Evolutionary conservation across 768 basidiomycete genomes (phyloP), one percentile per base, ranked within the genome.

Genomic region (Sarcodon aspratus): DNA sequence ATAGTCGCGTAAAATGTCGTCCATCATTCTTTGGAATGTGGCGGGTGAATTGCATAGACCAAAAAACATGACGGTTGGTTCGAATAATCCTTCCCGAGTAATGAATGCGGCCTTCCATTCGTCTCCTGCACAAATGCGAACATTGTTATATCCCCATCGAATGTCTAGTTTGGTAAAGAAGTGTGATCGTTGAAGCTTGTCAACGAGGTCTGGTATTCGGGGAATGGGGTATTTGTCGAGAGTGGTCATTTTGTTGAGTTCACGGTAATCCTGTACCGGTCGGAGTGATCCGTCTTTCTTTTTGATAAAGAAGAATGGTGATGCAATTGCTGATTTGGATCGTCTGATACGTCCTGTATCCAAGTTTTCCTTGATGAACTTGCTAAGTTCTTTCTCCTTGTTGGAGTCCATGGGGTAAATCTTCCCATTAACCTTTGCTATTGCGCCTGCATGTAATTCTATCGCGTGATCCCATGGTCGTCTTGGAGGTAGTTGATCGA

Each of bases 91-190:
- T 7, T 52, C 50, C 9, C 59, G 53, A 0, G 65, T 69, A 3
- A 55, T 34, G 50, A 77, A 66, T 13, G 60, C 65, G 3, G 62
- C 68, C 50, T 69, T 73, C 62, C 59, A 65, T 53, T 71, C 59
- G 50, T 73, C 61, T 3, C 69, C 70, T 40, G 64, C 59, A 13
- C 59, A 59, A 45, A 74, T 64, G 6, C 58, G 50, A 11, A 67
- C 45, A 11, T 60, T 63, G 38, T 68, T 61, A 51, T 63, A 69
- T 1, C 57, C 64, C 44, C 50, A 50, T 11, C 27, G 50, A 32
- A 50, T 32, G 31, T 50, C 50, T 32, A 50, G n/a, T 46, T 58
- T 61, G 31, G 58, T 62, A 53, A 59, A 63, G 48, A 42, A 46
- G n/a, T 47, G 40, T 4, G 59, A 53, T 33, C 48, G 31, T 21